Conservation (phyloP, 805 yeast genomes). For the Saturnispora saitoi region DNA sequence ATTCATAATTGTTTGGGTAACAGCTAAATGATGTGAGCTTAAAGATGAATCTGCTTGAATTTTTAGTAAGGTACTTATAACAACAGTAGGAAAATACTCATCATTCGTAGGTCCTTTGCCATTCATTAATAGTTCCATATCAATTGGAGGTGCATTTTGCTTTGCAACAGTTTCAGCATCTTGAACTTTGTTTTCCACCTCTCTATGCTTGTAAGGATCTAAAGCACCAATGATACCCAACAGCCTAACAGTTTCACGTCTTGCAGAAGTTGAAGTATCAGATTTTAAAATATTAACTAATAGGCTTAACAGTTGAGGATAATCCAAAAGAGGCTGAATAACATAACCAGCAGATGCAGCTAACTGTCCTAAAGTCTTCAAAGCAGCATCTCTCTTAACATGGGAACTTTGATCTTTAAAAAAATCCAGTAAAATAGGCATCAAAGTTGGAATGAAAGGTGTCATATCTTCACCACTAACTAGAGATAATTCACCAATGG, state of each 20-base stretch:
- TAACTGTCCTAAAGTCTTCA: slow-evolving; percentile 79
- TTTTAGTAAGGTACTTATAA: slow-evolving; percentile 74
- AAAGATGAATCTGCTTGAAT: slow-evolving; percentile 79
- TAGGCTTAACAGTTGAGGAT: slow-evolving; percentile 81
- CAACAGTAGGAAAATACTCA: slow-evolving; percentile 93
- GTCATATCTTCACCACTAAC: slow-evolving; percentile 83
- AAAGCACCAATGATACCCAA: slow-evolving; percentile 93
- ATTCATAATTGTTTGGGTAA: slow-evolving; percentile 87
- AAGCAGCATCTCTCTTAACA: slow-evolving; percentile 79
- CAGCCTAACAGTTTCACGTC: slow-evolving; percentile 81
- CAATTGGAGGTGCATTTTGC: slow-evolving; percentile 84
- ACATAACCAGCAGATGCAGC: slow-evolving; percentile 92
- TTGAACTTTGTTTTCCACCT: slow-evolving; percentile 56
- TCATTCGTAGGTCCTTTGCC: slow-evolving; percentile 91
- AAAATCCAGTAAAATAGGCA: slow-evolving; percentile 83
- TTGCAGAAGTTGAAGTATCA: slow-evolving; percentile 63
- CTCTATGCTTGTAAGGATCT: slow-evolving; percentile 93
- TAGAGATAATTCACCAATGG: slow-evolving; percentile 80
- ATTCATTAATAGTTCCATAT: slow-evolving; percentile 81
- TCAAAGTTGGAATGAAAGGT: slow-evolving; percentile 61
- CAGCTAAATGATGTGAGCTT: slow-evolving; percentile 80
- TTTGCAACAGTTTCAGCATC: slow-evolving; percentile 41
- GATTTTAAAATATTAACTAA: slow-evolving; percentile 74
- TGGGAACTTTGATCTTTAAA: slow-evolving; percentile 91
- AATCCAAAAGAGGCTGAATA: slow-evolving; percentile 83